A percentile compares a stretch with the other conserved stretches of the same genome.
Conservation (phyloP, 2,329 filamentous ascomycete genomes). For the Pyrenophora teres region DNA sequence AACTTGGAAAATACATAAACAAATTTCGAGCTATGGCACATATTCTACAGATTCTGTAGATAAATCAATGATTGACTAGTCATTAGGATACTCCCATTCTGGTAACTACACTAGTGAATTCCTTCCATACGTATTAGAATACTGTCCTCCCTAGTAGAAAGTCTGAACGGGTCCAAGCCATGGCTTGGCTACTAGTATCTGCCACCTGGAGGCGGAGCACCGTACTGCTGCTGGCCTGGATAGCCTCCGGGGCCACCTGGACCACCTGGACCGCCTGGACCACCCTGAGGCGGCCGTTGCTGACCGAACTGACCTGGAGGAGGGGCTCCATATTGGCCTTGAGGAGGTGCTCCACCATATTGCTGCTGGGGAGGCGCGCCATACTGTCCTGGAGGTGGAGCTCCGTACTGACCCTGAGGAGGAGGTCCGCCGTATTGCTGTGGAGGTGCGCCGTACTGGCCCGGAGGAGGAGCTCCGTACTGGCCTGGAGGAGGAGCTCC, state of each 20-base stretch:
- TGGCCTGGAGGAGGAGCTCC: constrained; percentile 26
- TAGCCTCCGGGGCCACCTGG: constrained; percentile 22
- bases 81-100: too few species aligned
- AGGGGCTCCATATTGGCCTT: constrained; percentile 21
- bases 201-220: constrained; percentile 26
- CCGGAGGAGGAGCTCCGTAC: constrained; percentile 14
- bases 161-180: neutral
- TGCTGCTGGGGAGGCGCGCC: constrained; percentile 12
- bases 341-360: constrained; percentile 7
- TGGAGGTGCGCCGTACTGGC: constrained; percentile 19
- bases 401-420: constrained; percentile 23
- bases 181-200: constrained; percentile 18
- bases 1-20: too few species aligned
- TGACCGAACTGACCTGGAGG: constrained; percentile 23
- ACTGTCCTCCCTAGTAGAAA: too few species aligned
- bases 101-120: too few species aligned
- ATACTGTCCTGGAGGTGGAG: constrained; percentile 23
- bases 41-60: too few species aligned
- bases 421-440: constrained; percentile 24
- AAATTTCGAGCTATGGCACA: too few species aligned
- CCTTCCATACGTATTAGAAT: too few species aligned
- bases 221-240: constrained; percentile 31
- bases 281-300: constrained; percentile 27
- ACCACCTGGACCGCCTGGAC: constrained; percentile 16
- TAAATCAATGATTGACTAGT: too few species aligned